Percentiles rank a stretch among this genome's conserved stretches.
Conservation (phyloP, 768 basidiomycete species). For the Lentinula boryana region DNA sequence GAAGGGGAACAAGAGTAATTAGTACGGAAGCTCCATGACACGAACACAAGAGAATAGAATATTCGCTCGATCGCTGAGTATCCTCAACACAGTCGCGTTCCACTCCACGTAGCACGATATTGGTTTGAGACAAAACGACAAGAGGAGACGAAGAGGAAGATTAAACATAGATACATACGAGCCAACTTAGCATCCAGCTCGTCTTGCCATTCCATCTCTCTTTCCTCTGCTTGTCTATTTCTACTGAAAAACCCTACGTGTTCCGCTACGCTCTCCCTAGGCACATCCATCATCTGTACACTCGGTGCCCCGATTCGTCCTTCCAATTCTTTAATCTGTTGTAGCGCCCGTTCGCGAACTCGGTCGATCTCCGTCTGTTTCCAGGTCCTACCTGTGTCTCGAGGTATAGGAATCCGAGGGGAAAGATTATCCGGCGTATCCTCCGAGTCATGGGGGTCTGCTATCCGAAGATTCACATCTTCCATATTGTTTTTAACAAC, state of each 20-base stretch:
- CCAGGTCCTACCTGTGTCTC: not conserved
- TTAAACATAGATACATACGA: constrained; percentile 39
- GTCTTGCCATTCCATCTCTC: constrained; percentile 39
- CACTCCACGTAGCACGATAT: too few relatives aligned
- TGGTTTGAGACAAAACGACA: too few relatives aligned
- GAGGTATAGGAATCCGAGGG: not conserved
- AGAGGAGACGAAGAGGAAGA: not conserved
- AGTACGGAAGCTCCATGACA: not conserved
- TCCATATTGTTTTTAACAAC: constrained; percentile 93
- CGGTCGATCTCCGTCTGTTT: not conserved
- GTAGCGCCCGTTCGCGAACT: constrained; percentile 27
- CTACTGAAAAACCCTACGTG: constrained; percentile 55
- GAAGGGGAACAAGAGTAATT: not conserved
- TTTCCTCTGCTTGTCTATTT: constrained; percentile 36
- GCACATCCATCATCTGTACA: constrained; percentile 80
- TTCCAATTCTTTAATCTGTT: constrained; percentile 46
- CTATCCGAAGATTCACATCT: constrained; percentile 56
- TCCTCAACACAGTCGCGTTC: too few relatives aligned
- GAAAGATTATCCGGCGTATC: not conserved
- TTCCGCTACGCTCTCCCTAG: constrained; percentile 56
- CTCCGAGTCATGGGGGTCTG: not conserved
- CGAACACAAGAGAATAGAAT: too few relatives aligned
- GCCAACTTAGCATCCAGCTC: constrained; percentile 66
- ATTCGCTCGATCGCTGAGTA: too few relatives aligned
- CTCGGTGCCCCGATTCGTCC: constrained; percentile 64